Evolutionary conservation across 495 filamentous ascomycete genomes (phyloP).

Genomic region (Recurvomyces mirabilis): DNA sequence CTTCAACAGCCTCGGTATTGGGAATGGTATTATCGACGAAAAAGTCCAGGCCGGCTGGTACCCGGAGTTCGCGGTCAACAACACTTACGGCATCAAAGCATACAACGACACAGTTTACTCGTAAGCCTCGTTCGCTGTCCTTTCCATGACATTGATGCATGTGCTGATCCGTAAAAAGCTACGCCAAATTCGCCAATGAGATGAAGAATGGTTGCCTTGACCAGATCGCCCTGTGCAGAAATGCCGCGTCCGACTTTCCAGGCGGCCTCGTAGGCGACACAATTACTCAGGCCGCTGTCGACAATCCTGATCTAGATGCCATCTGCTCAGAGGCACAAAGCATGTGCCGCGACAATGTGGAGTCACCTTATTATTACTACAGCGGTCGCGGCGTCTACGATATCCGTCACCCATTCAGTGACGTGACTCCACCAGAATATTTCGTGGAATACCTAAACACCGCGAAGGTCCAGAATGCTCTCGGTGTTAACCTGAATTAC

Average conservation of each 20-base stretch:
- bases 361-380: conserved; percentile 35
- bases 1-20: conserved; percentile 38
- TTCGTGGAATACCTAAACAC: conserved; percentile 38
- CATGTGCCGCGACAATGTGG: conserved; percentile 37
- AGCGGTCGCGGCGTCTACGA: conserved; percentile 39
- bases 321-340: conserved; percentile 29
- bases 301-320: neutral
- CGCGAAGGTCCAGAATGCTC: conserved; percentile 33
- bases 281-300: neutral
- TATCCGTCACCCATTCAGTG: conserved; percentile 37
- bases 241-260: neutral
- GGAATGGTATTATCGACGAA: conserved; percentile 69
- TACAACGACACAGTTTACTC: conserved; percentile 46
- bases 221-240: conserved; percentile 32
- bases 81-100: conserved; percentile 60
- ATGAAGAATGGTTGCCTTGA: conserved; percentile 28
- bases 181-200: conserved; percentile 39
- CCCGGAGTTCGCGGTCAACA: conserved; percentile 56
- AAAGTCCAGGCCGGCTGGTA: conserved; percentile 57
- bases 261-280: neutral
- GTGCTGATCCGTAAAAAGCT: no score
- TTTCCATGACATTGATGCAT: no score
- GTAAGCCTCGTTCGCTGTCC: no score
- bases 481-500: conserved; percentile 42
- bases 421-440: conserved; percentile 39